Percentiles rank a stretch among this genome's conserved stretches.
These are phyloP conservation scores for Erythrophleum ivorense DNA, from an alignment of 331 rosid species.

Conservation along the genomic window DNA sequence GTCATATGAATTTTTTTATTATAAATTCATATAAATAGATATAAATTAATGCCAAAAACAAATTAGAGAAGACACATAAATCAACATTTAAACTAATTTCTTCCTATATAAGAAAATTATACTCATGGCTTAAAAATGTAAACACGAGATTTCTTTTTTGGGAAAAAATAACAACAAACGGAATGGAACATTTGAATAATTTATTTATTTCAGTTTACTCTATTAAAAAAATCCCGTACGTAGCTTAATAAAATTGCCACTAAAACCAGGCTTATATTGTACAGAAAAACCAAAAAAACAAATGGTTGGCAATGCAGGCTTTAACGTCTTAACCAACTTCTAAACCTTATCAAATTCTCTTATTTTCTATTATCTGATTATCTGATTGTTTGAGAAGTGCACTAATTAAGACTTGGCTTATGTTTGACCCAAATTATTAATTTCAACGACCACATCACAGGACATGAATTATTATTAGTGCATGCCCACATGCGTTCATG, in stretches of 20 bases:
- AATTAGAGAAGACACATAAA: too few species aligned
- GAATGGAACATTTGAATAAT: not conserved
- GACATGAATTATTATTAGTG: not conserved
- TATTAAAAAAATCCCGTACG: not conserved
- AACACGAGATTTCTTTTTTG: too few species aligned
- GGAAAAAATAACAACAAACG: not conserved
- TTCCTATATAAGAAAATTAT: not conserved
- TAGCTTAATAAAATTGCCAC: not conserved
- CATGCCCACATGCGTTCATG: not conserved
- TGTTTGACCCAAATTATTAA: slow-evolving; percentile 25
- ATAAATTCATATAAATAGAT: not conserved
- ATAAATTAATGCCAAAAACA: not conserved
- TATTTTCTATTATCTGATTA: not conserved
- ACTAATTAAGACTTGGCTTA: not conserved
- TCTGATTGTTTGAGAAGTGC: not conserved
- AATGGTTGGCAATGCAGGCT: not conserved
- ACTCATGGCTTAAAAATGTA: not conserved
- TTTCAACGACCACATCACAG: slow-evolving; percentile 23
- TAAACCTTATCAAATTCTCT: not conserved
- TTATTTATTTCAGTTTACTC: not conserved
- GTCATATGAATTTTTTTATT: not conserved
- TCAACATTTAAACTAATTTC: not conserved
- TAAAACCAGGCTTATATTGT: too few species aligned
- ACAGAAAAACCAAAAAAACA: not conserved
- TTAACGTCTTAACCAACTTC: not conserved